Base-by-base conservation (phyloP, 768 basidiomycete genomes). In the Lactifluus rugatus region DNA sequence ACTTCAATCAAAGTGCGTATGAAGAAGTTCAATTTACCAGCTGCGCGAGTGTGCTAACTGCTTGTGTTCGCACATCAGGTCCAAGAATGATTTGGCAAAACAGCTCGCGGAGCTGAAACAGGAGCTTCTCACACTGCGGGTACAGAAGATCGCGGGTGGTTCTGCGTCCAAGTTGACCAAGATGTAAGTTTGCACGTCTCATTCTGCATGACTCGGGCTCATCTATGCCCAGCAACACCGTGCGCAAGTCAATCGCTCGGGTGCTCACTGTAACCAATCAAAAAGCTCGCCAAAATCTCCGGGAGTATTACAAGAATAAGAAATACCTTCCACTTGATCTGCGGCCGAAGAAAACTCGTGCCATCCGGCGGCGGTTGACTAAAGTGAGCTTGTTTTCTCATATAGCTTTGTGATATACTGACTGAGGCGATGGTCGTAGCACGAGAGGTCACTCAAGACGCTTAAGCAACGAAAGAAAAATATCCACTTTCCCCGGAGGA, bases 231-330 rank as follows among this genome's bases (percentile, higher is more conserved):
- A 99, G 96, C 75, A 83, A 86, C 74, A 81, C 88, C 65, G 92
- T 97, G 74, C 94, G 96, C 81, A 98, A 97, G 78, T 94, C 92
- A 64, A 91, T 99, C 70, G 96, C 96, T 63, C 92, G 96, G 56
- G 94, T 98, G 65, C 74, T 97, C 76, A 99, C 96, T 45, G 93
- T 98, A 68, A 95, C 88, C 81, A 98, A 96, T 87, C 89, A 92
- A 73, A 99, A 99, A 77, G 85, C 87, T 66, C 90, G 95, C 66
- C 88, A 93, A 78, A 93, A 93, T 76, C 84, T 96, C 65, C 90
- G 92, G 56, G 94, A 98, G 74, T 93, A 85, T 80, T 97, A 97
- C 89, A 95, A 95, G 82, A 76, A 79, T 73, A 95, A 95, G 84
- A 94, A 91, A 71, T 90, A 89, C 77, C 78, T 90, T 64, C 96